phyloP scores from a whole-genome alignment of 2,329 filamentous ascomycete genomes.

The Fusarium longipes region DNA sequence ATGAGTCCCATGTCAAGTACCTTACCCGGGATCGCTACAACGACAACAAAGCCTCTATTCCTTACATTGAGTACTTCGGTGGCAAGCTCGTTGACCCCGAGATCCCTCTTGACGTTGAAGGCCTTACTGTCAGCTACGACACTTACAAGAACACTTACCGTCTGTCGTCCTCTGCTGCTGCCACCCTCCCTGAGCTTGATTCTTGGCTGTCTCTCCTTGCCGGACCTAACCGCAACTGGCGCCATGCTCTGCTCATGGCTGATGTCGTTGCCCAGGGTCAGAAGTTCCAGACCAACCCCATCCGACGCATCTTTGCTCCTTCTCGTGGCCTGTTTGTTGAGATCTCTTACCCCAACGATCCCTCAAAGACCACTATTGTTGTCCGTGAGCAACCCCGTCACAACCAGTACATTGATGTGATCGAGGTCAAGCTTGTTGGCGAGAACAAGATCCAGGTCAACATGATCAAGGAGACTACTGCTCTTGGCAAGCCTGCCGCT shows the following conservation, averaged over 20 bases:
- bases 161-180: slow-evolving; percentile 78
- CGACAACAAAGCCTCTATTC: slow-evolving; percentile 78
- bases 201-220: slow-evolving; percentile 91
- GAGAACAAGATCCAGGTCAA: slow-evolving; percentile 86
- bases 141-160: slow-evolving; percentile 84
- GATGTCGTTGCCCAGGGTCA: slow-evolving; percentile 96
- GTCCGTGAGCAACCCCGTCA: slow-evolving; percentile 89
- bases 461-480: slow-evolving; percentile 93
- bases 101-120: slow-evolving; percentile 82
- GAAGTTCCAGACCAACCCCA: slow-evolving; percentile 96
- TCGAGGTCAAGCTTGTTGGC: slow-evolving; percentile 81
- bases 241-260: slow-evolving; percentile 91
- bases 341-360: slow-evolving; percentile 83
- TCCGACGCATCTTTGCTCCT: slow-evolving; percentile 90
- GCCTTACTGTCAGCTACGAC: slow-evolving; percentile 85
- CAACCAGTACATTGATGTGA: slow-evolving; percentile 87
- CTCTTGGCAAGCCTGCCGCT: slow-evolving; percentile 82
- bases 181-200: slow-evolving; percentile 80
- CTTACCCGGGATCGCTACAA: slow-evolving; percentile 84
- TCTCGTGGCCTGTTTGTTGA: slow-evolving; percentile 89
- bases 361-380: slow-evolving; percentile 83
- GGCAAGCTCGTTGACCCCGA: slow-evolving; percentile 81
- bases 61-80: slow-evolving; percentile 93
- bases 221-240: slow-evolving; percentile 88
- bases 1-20: slow-evolving; percentile 84